Evolutionary conservation across 208 protist genomes (phyloP).

Genomic region (Dictyostelium gargantuum): DNA sequence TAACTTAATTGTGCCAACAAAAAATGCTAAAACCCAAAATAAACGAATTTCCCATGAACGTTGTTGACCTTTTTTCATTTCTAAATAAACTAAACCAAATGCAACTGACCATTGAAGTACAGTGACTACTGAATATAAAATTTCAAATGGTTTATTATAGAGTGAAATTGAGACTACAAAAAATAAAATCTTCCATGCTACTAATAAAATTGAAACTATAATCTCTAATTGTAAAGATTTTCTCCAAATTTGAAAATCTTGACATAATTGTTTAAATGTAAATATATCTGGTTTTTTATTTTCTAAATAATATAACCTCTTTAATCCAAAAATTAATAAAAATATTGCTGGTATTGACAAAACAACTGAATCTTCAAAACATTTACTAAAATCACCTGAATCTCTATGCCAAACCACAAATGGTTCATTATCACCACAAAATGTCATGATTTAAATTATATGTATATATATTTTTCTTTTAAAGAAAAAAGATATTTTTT

Average conservation of each 20-base stretch:
- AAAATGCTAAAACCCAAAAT: slow-evolving; percentile 28
- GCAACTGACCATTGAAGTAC: background rate
- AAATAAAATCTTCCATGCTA: slow-evolving; percentile 37
- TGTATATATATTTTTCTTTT: background rate
- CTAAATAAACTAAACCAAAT: background rate
- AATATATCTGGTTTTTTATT: slow-evolving; percentile 11
- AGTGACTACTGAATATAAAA: background rate
- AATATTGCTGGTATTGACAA: slow-evolving; percentile 31
- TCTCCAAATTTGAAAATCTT: slow-evolving; percentile 36
- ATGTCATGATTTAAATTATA: background rate
- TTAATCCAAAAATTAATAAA: slow-evolving; percentile 10
- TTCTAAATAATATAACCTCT: background rate
- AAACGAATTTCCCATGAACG: slow-evolving; percentile 29
- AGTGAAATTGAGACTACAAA: background rate
- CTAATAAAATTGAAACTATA: slow-evolving; percentile 19
- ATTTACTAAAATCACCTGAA: slow-evolving; percentile 19
- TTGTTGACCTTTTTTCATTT: slow-evolving; percentile 44
- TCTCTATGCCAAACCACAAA: slow-evolving; percentile 18
- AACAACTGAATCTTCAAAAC: slow-evolving; percentile 48
- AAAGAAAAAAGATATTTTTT: too few relatives aligned
- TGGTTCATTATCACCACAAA: slow-evolving; percentile 14
- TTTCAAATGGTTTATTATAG: background rate
- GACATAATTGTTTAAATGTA: background rate
- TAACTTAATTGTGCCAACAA: slow-evolving; percentile 32
- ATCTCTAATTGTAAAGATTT: slow-evolving; percentile 32